These are phyloP conservation scores for Yamadazyma triangularis DNA, from an alignment of 1,139 yeast species.

Conservation along the genomic window DNA sequence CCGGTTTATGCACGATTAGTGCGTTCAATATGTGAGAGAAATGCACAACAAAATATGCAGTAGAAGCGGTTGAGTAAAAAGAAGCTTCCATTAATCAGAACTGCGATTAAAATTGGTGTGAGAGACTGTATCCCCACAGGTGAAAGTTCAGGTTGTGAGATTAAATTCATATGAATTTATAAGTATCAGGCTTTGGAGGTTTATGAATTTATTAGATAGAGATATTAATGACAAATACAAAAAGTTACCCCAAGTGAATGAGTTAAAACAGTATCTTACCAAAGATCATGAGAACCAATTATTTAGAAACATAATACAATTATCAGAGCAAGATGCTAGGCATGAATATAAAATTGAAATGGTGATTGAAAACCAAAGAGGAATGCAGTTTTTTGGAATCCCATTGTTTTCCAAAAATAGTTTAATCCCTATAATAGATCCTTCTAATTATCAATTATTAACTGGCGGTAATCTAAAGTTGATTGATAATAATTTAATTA, in stretches of 20 bases:
- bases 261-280: conserved; percentile 4
- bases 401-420: conserved; percentile 56
- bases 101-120: too few relatives aligned
- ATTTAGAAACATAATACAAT: conserved; percentile 1
- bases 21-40: too few relatives aligned
- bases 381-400: conserved; percentile 59
- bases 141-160: too few relatives aligned
- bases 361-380: conserved; percentile 67
- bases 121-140: too few relatives aligned
- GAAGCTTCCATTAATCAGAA: too few relatives aligned
- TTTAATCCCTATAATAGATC: conserved; percentile 57
- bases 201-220: conserved; percentile 8
- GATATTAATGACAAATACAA: conserved; percentile 4
- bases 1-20: too few relatives aligned
- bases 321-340: conserved; percentile 1
- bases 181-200: too few relatives aligned
- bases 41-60: too few relatives aligned
- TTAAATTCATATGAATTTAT: too few relatives aligned
- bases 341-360: conserved; percentile 19
- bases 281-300: conserved; percentile 1
- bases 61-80: too few relatives aligned
- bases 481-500: conserved; percentile 26
- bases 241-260: conserved; percentile 11
- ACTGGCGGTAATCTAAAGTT: conserved; percentile 24
- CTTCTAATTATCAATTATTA: conserved; percentile 42